These are phyloP conservation scores for Nadsonia starkeyi-henricii DNA, from an alignment of 1,139 yeast species.

Conservation along the genomic window DNA sequence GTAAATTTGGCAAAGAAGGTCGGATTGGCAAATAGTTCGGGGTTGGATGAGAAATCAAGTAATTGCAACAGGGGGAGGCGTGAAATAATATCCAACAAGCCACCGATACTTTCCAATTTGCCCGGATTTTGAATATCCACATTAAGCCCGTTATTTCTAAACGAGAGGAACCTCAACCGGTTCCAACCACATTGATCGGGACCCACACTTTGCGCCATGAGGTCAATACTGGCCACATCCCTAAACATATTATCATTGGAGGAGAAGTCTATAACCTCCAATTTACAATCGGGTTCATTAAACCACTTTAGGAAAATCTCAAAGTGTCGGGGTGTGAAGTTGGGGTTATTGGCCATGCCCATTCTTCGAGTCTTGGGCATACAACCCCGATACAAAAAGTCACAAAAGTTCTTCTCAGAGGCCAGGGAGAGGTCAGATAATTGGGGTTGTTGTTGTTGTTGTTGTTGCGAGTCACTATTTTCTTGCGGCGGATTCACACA, in stretches of 20 bases:
- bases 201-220: conserved; percentile 66
- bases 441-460: no score
- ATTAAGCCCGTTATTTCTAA: neutral
- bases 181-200: conserved; percentile 29
- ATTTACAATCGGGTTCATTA: conserved; percentile 27
- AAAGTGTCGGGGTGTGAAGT: conserved; percentile 43
- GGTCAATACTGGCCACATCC: conserved; percentile 62
- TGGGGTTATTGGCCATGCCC: conserved; percentile 58
- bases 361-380: conserved; percentile 45
- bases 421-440: neutral
- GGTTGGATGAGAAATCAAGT: conserved; percentile 63
- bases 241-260: conserved; percentile 55
- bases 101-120: conserved; percentile 39
- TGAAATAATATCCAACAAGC: conserved; percentile 25
- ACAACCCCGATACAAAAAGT: conserved; percentile 43
- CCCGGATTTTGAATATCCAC: conserved; percentile 42
- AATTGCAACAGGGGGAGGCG: conserved; percentile 48
- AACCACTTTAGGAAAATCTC: conserved; percentile 50
- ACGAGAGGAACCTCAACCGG: conserved; percentile 4
- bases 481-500: conserved; percentile 44
- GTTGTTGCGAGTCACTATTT: conserved; percentile 11
- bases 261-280: conserved; percentile 76
- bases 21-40: conserved; percentile 56
- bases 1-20: conserved; percentile 41
- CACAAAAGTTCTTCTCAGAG: neutral